Evolutionary conservation across 768 basidiomycete genomes (phyloP), one percentile per base, ranked within the genome.

Genomic region (Leccinum longicurvipes): DNA sequence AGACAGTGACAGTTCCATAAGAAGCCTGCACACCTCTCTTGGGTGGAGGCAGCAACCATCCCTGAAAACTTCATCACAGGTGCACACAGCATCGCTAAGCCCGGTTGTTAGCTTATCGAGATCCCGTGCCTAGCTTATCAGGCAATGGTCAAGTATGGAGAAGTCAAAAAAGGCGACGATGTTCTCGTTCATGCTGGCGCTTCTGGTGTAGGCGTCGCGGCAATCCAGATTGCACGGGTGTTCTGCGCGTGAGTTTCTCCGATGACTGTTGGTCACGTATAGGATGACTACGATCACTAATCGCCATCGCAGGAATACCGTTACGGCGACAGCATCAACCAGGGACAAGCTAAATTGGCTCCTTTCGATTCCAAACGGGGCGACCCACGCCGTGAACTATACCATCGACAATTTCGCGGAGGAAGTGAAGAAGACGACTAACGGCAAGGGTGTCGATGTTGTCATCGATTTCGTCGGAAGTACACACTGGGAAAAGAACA

Each of bases 111-210:
- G 12, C 50, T 27, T 10, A 39, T 39, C 36, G 36, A 39, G 36
- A 23, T 34, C 12, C 27, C 54, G 27, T 51, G 44, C 57, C 36
- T 60, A 83, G 85, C 85, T 4, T 85, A 77, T 66, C 85, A 86
- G 63, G 85, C 82, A 0, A 69, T 88, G 19, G 77, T 91, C 47
- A 67, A 87, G 32, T 82, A 86, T 58, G 89, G 86, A 1, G 79
- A 87, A 61, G 64, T 95, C 44, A 82, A 86, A 66, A 66, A 78
- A 59, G 83, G 84, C 32, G 86, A 92, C 47, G 73, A 88, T 64
- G 90, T 93, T 10, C 79, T 98, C 15, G 79, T 98, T 12, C 96
- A 98, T 66, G 93, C 93, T 19, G 95, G 87, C 7, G 93, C 93
- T 3, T 92, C 90, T 12, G 93, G 94, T 27, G 93, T 97, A 4